Evolutionary conservation across 371 early-diverging fungal genomes (phyloP).

Genomic region (Rhizopus microsporus): DNA sequence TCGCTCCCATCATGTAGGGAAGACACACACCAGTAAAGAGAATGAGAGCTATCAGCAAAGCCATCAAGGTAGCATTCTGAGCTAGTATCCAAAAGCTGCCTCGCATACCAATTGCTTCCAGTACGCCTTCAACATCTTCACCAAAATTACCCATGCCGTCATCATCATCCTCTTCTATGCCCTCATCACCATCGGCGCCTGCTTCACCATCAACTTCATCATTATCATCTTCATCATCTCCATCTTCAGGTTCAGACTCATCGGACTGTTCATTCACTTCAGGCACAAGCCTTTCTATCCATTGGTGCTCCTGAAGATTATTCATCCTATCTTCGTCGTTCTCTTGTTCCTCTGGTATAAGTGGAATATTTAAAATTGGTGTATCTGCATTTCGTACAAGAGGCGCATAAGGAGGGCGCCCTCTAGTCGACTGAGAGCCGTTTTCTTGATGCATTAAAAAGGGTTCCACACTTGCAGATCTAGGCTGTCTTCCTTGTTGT

Average conservation of each 20-base stretch:
- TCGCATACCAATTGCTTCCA: constrained; percentile 88
- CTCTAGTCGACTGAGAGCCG: neutral
- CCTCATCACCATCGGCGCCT: neutral
- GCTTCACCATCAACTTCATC: neutral
- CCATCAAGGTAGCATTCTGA: constrained; percentile 81
- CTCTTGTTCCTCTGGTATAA: constrained; percentile 16
- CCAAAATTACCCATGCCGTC: constrained; percentile 56
- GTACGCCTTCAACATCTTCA: constrained; percentile 79
- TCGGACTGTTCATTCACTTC: neutral
- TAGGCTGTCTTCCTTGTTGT: neutral
- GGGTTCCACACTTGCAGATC: constrained; percentile 18
- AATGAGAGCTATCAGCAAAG: constrained; percentile 69
- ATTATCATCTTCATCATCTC: neutral
- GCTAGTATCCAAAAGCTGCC: constrained; percentile 76
- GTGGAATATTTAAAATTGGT: constrained; percentile 4
- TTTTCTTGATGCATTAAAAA: neutral
- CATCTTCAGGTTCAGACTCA: neutral
- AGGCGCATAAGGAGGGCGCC: constrained; percentile 19
- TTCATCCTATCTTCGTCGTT: constrained; percentile 1
- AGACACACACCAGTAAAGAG: constrained; percentile 74
- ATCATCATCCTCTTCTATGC: constrained; percentile 27
- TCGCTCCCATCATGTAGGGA: constrained; percentile 73
- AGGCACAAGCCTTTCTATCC: neutral
- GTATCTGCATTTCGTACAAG: constrained; percentile 23
- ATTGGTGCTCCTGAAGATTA: neutral